Base-by-base conservation (phyloP, 164 flowering plant genomes). In the Saururus chinensis region DNA sequence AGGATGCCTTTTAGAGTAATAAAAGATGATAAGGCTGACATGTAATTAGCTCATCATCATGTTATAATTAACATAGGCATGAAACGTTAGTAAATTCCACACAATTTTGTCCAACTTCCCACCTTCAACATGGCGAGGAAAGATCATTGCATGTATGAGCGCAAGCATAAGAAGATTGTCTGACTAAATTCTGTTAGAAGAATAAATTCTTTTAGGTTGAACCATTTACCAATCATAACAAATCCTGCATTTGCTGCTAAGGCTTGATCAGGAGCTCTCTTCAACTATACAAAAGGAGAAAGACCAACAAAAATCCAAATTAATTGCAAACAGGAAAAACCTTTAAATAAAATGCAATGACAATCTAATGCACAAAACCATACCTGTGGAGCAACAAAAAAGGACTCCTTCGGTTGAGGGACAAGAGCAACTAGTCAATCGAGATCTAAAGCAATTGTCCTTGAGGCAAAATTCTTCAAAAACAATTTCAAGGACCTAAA, bases 51-150 rank as follows among this genome's bases (percentile, higher is more conserved):
- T 69, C 70, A 88, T 97, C 96, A 90, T 93, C 59, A 93, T 91
- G 76, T 93, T 97, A 73, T 90, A 93, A 67, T 85, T 90, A 60
- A 90, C 97, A 76, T 90, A 93, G 19, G 98, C 96, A 82, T 85
- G 96, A 74, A 93, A 93, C 6, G 98, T 86, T 61, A 84, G 86
- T 64, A 93, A 74, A 74, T 80, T 85, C 96, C 95, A 90, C 65
- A 88, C 97, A 26, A 90, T 85, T 70, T 76, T 83, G 73, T 93
- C 98, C 72, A 93, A 72, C 65, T 83, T 90, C 66, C 74, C 81
- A 70, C 91, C 86, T 74, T 93, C 97, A 45, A 93, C 95, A 68
- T 93, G 98, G 54, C 98, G 98, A 54, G 95, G 91, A 68, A 70
- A 80, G 58, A 93, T 82, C 11, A 87, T 97, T 88, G 85, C 82